Base-by-base conservation (phyloP, 83 land plant species). In the Picea abies region DNA sequence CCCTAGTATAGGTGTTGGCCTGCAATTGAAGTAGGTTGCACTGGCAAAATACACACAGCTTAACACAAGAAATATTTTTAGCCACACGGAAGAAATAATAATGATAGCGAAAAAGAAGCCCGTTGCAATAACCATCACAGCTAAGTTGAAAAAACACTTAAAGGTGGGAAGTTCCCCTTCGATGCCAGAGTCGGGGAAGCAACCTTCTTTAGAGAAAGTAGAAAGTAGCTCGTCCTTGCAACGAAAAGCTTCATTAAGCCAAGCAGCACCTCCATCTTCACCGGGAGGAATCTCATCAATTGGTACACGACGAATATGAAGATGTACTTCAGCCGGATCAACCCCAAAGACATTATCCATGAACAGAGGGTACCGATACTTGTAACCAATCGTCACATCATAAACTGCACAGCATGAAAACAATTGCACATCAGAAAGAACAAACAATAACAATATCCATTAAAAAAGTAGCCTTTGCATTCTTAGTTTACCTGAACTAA, bases 361-460 rank as follows among this genome's bases (percentile, higher is more conserved):
- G 79, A 90, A 90, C 4, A 75, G 39, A 47, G 90, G 91, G 22
- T 88, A 90, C 9, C 84, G 88, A 61, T 88, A 52, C 70, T 83
- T 85, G 85, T 90, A 90, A 7, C 82, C 90, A n/a, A 90, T 90
- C 10, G 91, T 90, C 22, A 90, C 85, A 81, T 90, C 91, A 79
- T 90, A 90, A 63, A 90, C 91, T 90, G 90, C 80, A 84, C 7
- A 52, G 20, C 32, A 35, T 4, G 20, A 83, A 44, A 73, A 72
- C 10, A 52, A 10, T 11, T 52, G 56, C 56, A 11, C 56, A 52
- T 52, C 14, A 52, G 56, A 52, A 52, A 52, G 52, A 73, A 10
- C 73, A 35, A 5, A 70, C 8, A 19, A 19, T 6, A 73, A 7
- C 20, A 73, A 44, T 73, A 41, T 41, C 19, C 17, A 41, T 5